Conservation (phyloP, 169 alveolate genomes). For the Eimeria tenella region DNA sequence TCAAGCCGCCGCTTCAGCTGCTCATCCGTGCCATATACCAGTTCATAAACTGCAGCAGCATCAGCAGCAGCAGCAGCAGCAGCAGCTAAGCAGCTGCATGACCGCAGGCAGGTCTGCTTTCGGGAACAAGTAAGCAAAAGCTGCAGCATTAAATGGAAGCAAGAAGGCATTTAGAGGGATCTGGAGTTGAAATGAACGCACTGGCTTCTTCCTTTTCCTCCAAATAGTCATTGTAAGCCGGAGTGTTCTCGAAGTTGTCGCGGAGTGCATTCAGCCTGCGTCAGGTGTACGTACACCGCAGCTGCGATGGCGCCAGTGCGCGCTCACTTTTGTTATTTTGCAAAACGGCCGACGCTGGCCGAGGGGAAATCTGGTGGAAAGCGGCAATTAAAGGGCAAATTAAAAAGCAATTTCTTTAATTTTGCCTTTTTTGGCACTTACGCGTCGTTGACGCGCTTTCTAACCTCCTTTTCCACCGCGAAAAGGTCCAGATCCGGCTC, state of each 20-base stretch:
- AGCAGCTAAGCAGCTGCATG: neutral
- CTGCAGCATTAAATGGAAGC: neutral
- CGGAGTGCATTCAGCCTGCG: constrained; percentile 58
- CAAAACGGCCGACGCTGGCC: neutral
- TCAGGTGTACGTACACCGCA: no score
- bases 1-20: constrained; percentile 39
- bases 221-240: constrained; percentile 63
- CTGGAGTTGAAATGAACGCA: neutral
- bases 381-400: neutral
- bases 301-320: no score
- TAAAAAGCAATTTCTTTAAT: no score
- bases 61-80: no score
- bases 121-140: neutral
- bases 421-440: neutral
- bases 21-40: constrained; percentile 54
- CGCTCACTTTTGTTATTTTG: neutral
- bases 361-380: neutral
- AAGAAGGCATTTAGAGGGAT: neutral
- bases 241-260: constrained; percentile 37
- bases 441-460: constrained; percentile 74
- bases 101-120: neutral
- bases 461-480: constrained; percentile 64
- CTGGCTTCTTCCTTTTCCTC: constrained; percentile 63
- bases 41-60: constrained; percentile 34
- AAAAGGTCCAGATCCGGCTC: constrained; percentile 77